Percentiles rank a stretch among this genome's conserved stretches.
These are phyloP conservation scores for Paraleonurus japonicus DNA, from an alignment of 257 asterid genomes.

Conservation along the genomic window DNA sequence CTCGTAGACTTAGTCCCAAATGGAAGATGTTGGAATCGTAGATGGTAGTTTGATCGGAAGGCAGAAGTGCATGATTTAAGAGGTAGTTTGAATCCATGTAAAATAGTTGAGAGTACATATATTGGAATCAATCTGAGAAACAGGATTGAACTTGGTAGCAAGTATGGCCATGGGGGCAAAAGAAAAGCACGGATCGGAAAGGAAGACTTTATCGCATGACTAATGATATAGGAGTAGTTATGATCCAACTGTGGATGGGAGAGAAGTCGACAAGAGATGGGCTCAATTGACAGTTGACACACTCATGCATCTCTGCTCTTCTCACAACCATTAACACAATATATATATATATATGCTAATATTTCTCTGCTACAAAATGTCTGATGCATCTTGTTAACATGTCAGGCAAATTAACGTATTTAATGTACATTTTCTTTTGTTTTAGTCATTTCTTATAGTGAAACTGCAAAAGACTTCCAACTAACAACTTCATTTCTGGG, in stretches of 20 bases:
- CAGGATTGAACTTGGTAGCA: constrained; percentile 24
- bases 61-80: constrained; percentile 45
- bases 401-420: too few relatives aligned
- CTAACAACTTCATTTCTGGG: too few relatives aligned
- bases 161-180: constrained; percentile 50
- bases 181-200: constrained; percentile 48
- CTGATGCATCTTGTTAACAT: not conserved
- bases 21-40: constrained; percentile 61
- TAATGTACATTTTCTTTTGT: too few relatives aligned
- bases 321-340: constrained; percentile 20
- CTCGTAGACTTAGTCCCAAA: constrained; percentile 72
- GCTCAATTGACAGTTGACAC: constrained; percentile 33
- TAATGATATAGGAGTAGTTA: constrained; percentile 42
- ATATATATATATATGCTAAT: too few relatives aligned
- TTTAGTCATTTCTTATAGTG: too few relatives aligned
- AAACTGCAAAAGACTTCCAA: too few relatives aligned
- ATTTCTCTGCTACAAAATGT: too few relatives aligned
- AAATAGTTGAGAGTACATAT: constrained; percentile 2
- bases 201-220: constrained; percentile 50
- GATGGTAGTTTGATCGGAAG: constrained; percentile 51
- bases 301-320: constrained; percentile 21
- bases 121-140: constrained; percentile 5
- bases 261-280: constrained; percentile 44
- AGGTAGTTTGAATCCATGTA: constrained; percentile 66
- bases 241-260: constrained; percentile 54